A percentile compares a stretch with the other conserved stretches of the same genome.
Evolutionary conservation across 2,329 filamentous ascomycete species (phyloP).

Genomic region (Epicoccum nigrum): DNA sequence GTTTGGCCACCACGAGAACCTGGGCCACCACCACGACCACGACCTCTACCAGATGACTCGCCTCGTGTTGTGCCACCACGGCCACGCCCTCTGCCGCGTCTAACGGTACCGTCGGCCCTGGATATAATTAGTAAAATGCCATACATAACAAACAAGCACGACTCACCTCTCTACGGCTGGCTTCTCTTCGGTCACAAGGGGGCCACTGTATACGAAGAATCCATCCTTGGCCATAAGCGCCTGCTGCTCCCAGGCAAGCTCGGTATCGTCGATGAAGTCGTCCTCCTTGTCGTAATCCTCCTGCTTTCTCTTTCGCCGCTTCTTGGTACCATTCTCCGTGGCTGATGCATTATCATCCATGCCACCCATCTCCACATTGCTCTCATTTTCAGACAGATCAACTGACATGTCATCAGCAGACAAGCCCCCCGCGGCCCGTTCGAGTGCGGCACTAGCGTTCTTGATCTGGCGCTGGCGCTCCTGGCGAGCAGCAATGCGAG

Average conservation of each 20-base stretch:
- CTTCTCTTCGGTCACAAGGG: conserved; percentile 87
- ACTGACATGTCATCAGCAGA: conserved; percentile 81
- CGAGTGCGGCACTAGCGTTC: conserved; percentile 83
- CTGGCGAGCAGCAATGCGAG: conserved; percentile 84
- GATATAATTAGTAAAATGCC: conserved; percentile 33
- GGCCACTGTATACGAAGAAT: conserved; percentile 97
- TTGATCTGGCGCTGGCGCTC: conserved; percentile 88
- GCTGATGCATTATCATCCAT: conserved; percentile 52
- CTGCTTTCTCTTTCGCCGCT: conserved; percentile 78
- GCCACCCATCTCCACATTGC: conserved; percentile 87
- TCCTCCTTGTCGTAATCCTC: conserved; percentile 72
- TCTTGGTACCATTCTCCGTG: conserved; percentile 64
- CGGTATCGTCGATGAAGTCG: conserved; percentile 84
- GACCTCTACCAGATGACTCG: conserved; percentile 48
- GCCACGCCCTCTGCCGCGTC: conserved; percentile 66
- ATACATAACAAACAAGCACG: not conserved
- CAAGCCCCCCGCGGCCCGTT: conserved; percentile 75
- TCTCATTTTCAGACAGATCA: conserved; percentile 72
- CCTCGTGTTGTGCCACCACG: conserved; percentile 56
- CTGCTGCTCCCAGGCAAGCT: conserved; percentile 93
- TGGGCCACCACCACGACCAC: conserved; percentile 61
- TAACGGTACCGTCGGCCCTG: conserved; percentile 75
- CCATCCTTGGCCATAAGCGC: conserved; percentile 93
- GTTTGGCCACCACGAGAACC: conserved; percentile 78
- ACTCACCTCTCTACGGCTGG: conserved; percentile 66